These are phyloP conservation scores for Umbelopsis sp. DNA, from an alignment of 192 early-diverging fungal species.

Conservation along the genomic window DNA sequence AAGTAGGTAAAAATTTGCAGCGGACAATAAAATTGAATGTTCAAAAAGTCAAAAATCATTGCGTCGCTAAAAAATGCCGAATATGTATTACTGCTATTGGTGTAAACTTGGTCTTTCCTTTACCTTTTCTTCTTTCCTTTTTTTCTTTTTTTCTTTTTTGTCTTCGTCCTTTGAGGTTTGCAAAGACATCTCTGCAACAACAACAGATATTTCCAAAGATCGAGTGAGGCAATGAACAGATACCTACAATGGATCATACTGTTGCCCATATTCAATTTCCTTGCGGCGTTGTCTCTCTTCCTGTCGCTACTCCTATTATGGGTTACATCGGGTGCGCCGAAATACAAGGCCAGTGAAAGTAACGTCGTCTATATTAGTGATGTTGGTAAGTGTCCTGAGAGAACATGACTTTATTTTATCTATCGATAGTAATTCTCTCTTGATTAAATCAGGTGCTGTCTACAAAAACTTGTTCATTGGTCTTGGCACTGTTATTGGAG, in stretches of 20 bases:
- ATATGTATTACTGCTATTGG: no score
- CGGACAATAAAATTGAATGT: no score
- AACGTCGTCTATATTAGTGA: conserved; percentile 13
- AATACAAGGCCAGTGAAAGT: not conserved
- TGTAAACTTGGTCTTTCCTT: no score
- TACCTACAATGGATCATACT: not conserved
- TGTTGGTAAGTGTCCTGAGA: conserved; percentile 8
- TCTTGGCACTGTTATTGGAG: not conserved
- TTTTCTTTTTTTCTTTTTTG: no score
- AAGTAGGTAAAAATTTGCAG: no score
- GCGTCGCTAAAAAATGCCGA: no score
- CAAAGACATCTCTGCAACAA: no score
- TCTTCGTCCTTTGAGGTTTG: no score
- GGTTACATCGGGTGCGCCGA: not conserved
- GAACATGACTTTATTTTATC: not conserved
- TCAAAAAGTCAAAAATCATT: no score
- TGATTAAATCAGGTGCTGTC: not conserved
- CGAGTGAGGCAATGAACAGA: not conserved
- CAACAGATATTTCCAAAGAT: no score
- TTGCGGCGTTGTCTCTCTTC: not conserved
- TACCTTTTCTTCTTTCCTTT: no score
- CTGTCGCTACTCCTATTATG: not conserved
- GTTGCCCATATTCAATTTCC: conserved; percentile 1
- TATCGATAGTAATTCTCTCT: not conserved
- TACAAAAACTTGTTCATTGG: not conserved